Percentiles rank a stretch among this genome's conserved stretches.
Conservation (phyloP, 2,329 filamentous ascomycete genomes). For the Beauveria sp. region DNA sequence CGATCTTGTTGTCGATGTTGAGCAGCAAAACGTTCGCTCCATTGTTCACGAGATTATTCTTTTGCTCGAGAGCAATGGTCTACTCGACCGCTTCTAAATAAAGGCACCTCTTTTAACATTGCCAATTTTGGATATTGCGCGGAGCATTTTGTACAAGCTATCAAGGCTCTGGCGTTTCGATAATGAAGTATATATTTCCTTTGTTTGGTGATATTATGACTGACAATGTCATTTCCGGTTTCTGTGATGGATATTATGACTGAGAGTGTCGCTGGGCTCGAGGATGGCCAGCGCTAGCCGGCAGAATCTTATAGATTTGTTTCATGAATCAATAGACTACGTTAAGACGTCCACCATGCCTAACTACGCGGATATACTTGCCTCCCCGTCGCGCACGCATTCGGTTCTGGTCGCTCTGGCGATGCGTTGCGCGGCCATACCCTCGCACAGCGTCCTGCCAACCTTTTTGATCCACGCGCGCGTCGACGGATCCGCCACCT, state of each 20-base stretch:
- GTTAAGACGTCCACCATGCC: background rate
- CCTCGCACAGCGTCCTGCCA: slow-evolving; percentile 1
- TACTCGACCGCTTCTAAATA: slow-evolving; percentile 63
- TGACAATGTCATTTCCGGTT: background rate
- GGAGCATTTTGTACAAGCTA: background rate
- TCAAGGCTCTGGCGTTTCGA: background rate
- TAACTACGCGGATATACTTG: background rate
- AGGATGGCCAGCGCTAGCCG: background rate
- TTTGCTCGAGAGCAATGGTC: slow-evolving; percentile 79
- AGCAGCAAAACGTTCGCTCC: slow-evolving; percentile 81
- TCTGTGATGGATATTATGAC: background rate
- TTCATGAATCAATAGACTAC: background rate
- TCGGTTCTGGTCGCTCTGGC: background rate
- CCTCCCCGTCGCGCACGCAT: background rate
- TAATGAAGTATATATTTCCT: background rate
- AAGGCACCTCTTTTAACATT: background rate
- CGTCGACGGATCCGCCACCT: background rate
- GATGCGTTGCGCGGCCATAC: background rate
- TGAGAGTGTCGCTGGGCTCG: background rate
- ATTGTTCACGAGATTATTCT: slow-evolving; percentile 97
- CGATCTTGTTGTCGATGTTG: slow-evolving; percentile 75
- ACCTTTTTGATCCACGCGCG: slow-evolving; percentile 3
- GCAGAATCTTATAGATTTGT: background rate
- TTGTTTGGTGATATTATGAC: background rate
- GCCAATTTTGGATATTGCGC: background rate